Evolutionary conservation across 768 basidiomycete species (phyloP), one percentile per base, ranked within the genome.

Genomic region (Boletus coccyginus): DNA sequence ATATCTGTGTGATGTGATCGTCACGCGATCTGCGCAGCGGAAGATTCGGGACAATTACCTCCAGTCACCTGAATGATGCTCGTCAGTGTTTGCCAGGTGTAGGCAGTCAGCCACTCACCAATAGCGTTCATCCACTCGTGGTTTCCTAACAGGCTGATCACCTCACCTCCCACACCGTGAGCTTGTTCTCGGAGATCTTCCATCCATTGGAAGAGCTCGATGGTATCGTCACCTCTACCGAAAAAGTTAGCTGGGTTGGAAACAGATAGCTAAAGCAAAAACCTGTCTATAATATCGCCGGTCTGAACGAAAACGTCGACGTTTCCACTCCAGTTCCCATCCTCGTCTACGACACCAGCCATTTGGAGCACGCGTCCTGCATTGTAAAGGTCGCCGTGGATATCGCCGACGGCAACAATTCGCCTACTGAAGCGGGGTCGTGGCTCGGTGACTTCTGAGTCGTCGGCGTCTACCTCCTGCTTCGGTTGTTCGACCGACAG

Each of bases 51-150:
- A 59, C 70, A 65, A 31, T 63, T 69, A 90, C 86, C 90, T 84
- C 92, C 92, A 95, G 70, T 95, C 93, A 57, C 92, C 91, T 84
- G 59, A 36, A 66, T 51, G 56, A 62, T 47, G 40, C 46, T 17
- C 24, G 21, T 66, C 46, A 62, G 39, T 53, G 21, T 52, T 46
- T 52, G 21, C 47, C 19, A 44, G 46, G 29, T 43, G 50, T 46
- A 58, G 50, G 36, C 38, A 24, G 29, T 29, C 17, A 38, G 27
- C 38, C 17, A 58, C 71, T 21, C 62, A 87, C 89, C 89, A 56
- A 92, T 86, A 14, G 82, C 85, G 61, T 95, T 95, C 93, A 98
- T 97, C 78, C 88, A 87, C 70, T 98, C 97, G 62, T 99, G 97
- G 70, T 99, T 99, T 27, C 97, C 97, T 35, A 98, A 75, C 52